phyloP scores from a whole-genome alignment of 306 rosid species.

The Aeschynomene evenia region DNA sequence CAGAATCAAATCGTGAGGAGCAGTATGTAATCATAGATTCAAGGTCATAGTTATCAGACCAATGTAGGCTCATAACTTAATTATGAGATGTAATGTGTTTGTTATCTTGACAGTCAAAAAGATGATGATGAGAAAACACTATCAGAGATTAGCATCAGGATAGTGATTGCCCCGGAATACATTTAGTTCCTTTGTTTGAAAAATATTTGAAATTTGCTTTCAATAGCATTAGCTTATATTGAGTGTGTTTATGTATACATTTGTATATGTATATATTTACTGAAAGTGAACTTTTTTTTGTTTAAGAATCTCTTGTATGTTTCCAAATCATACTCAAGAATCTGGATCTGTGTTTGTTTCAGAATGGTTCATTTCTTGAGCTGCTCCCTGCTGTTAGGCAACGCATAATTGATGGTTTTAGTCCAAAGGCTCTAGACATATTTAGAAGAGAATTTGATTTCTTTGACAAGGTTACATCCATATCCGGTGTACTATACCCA shows the following conservation, averaged over 20 bases:
- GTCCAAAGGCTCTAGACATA: constrained; percentile 70
- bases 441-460: constrained; percentile 91
- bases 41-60: neutral
- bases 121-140: neutral
- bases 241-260: neutral
- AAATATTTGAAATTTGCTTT: constrained; percentile 12
- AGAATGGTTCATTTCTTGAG: constrained; percentile 77
- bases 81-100: constrained; percentile 10
- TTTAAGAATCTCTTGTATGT: neutral
- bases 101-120: neutral
- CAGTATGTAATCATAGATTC: neutral
- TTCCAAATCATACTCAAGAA: constrained; percentile 17
- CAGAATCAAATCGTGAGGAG: neutral
- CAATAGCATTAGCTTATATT: constrained; percentile 13
- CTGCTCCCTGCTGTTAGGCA: constrained; percentile 80
- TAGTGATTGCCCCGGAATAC: constrained; percentile 4
- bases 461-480: constrained; percentile 97
- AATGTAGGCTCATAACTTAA: constrained; percentile 7
- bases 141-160: neutral
- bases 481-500: constrained; percentile 83
- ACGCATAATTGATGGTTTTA: constrained; percentile 76
- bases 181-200: constrained; percentile 20
- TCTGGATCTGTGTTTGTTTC: constrained; percentile 44
- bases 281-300: constrained; percentile 6
- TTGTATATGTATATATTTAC: neutral